These are phyloP conservation scores for Aspergillus phoenicis DNA, from an alignment of 2,329 filamentous ascomycete species.

Conservation along the genomic window DNA sequence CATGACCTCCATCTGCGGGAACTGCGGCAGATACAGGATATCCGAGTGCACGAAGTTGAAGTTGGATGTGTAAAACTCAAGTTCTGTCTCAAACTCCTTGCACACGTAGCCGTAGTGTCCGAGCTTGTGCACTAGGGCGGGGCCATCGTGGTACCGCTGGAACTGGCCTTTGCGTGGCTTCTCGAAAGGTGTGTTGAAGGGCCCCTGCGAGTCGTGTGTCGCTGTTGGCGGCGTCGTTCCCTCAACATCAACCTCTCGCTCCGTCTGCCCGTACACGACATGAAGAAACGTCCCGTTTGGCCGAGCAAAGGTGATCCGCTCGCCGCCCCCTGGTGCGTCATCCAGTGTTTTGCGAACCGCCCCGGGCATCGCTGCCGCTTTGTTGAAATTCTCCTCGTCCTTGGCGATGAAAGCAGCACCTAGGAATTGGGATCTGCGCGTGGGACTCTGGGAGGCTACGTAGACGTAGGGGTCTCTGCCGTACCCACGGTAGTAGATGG, in stretches of 20 bases:
- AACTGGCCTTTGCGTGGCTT: conserved; percentile 33
- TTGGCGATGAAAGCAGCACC: no score
- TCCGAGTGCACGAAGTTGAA: conserved; percentile 38
- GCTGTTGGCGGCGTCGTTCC: conserved; percentile 27
- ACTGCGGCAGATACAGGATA: conserved; percentile 28
- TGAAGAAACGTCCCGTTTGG: conserved; percentile 46
- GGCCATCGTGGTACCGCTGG: conserved; percentile 32
- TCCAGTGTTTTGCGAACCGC: conserved; percentile 33
- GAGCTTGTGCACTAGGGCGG: conserved; percentile 36
- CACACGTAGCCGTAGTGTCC: conserved; percentile 36
- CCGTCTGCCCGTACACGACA: conserved; percentile 42
- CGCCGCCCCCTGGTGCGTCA: conserved; percentile 44
- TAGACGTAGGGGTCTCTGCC: conserved; percentile 25
- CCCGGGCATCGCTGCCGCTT: conserved; percentile 27
- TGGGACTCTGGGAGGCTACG: conserved; percentile 15
- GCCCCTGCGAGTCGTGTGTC: conserved; percentile 7
- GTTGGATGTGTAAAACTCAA: conserved; percentile 32
- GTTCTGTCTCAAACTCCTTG: conserved; percentile 27
- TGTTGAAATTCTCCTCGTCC: not conserved
- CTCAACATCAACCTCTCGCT: conserved; percentile 19
- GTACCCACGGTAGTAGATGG: conserved; percentile 23
- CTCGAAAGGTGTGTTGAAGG: conserved; percentile 3
- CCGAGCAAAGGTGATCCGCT: conserved; percentile 40
- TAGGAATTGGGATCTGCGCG: not conserved
- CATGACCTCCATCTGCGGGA: conserved; percentile 33